These are phyloP conservation scores for Sphaerulina musiva DNA, from an alignment of 2,329 filamentous ascomycete genomes.

Conservation along the genomic window DNA sequence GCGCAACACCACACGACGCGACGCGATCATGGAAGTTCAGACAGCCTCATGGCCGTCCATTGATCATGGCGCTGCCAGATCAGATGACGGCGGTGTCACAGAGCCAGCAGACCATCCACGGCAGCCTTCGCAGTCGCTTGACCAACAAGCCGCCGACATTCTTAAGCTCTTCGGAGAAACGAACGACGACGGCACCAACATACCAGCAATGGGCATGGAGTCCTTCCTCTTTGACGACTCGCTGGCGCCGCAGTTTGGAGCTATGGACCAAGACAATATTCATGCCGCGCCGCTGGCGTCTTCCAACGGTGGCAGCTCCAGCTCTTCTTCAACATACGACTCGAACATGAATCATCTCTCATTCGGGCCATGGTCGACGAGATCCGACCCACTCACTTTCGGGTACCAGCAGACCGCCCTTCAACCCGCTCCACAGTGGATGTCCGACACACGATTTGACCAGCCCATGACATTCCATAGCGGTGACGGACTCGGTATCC, in stretches of 20 bases:
- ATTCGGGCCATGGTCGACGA: constrained; percentile 13
- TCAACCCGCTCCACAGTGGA: constrained; percentile 13
- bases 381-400: constrained; percentile 7
- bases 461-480: constrained; percentile 13
- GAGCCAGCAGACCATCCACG: constrained; percentile 15
- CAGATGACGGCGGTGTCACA: constrained; percentile 19
- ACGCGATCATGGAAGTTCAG: constrained; percentile 14
- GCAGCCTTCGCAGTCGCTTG: constrained; percentile 18
- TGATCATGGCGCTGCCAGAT: constrained; percentile 13
- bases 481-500: constrained; percentile 16
- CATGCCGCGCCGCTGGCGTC: constrained; percentile 8
- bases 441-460: constrained; percentile 14
- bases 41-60: constrained; percentile 14
- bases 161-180: constrained; percentile 12
- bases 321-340: constrained; percentile 17
- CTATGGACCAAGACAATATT: constrained; percentile 13
- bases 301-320: constrained; percentile 12
- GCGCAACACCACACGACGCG: neutral
- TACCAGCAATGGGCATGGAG: constrained; percentile 13
- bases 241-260: constrained; percentile 14
- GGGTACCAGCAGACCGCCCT: constrained; percentile 14
- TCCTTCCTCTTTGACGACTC: constrained; percentile 14
- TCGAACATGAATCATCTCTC: constrained; percentile 8
- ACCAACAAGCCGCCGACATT: constrained; percentile 19
- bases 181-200: constrained; percentile 7